phyloP scores from a whole-genome alignment of 208 protist genomes.

The Leishmania aethiopica region DNA sequence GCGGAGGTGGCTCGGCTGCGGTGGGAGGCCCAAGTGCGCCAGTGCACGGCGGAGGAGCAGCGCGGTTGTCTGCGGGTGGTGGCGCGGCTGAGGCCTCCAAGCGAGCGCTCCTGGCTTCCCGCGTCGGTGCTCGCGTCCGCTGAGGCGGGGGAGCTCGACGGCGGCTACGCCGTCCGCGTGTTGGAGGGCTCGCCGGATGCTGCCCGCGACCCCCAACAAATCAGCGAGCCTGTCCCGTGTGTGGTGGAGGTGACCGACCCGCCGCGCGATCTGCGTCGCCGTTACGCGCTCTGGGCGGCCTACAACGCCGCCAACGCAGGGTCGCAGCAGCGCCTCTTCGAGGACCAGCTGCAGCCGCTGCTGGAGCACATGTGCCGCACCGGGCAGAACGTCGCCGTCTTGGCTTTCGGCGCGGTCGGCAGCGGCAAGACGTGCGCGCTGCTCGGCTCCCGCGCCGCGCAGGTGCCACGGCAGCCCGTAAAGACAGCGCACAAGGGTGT shows the following conservation, averaged over 20 bases:
- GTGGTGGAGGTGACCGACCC: conserved; percentile 26
- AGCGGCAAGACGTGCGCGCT: conserved; percentile 81
- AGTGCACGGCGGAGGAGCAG: conserved; percentile 28
- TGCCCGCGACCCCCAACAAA: neutral
- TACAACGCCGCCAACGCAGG: conserved; percentile 9
- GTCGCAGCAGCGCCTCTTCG: conserved; percentile 34
- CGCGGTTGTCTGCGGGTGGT: conserved; percentile 29
- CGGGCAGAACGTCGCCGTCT: conserved; percentile 43
- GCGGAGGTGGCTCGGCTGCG: conserved; percentile 29
- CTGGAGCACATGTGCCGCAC: conserved; percentile 41
- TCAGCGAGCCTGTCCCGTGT: neutral
- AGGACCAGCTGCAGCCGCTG: conserved; percentile 36
- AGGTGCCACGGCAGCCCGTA: neutral
- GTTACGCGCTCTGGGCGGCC: conserved; percentile 18
- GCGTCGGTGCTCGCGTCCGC: conserved; percentile 9
- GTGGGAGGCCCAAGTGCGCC: conserved; percentile 36
- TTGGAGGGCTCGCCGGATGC: neutral
- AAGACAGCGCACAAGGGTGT: too few relatives aligned
- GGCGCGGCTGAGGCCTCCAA: conserved; percentile 28
- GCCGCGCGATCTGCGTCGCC: conserved; percentile 15
- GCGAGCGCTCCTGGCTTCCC: conserved; percentile 23
- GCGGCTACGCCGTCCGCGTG: conserved; percentile 24
- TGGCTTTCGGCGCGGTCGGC: conserved; percentile 71
- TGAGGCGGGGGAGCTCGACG: conserved; percentile 11
- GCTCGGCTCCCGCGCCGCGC: conserved; percentile 30